Evolutionary conservation across 2,329 filamentous ascomycete species (phyloP).

Genomic region (Verticillium klebahnii): DNA sequence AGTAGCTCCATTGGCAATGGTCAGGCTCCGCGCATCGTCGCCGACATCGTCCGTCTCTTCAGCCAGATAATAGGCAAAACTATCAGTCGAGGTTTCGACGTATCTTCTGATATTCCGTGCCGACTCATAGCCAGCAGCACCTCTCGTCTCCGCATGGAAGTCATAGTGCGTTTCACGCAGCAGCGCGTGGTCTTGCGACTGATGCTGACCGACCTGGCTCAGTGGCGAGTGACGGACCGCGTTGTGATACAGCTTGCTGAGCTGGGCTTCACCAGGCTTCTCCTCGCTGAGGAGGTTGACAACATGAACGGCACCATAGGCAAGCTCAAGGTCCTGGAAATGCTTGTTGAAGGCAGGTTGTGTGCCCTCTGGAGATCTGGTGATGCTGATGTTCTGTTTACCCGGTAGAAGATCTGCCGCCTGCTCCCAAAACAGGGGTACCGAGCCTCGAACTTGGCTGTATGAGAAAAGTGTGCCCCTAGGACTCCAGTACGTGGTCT

Average conservation of each 20-base stretch:
- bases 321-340: slow-evolving; percentile 78
- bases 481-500: slow-evolving; percentile 86
- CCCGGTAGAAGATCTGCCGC: slow-evolving; percentile 80
- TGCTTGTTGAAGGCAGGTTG: slow-evolving; percentile 95
- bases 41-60: slow-evolving; percentile 60
- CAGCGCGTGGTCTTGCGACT: slow-evolving; percentile 65
- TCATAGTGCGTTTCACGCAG: slow-evolving; percentile 85
- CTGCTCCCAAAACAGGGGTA: slow-evolving; percentile 98
- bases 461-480: slow-evolving; percentile 83
- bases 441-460: slow-evolving; percentile 84
- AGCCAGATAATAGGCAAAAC: slow-evolving; percentile 88
- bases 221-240: slow-evolving; percentile 73
- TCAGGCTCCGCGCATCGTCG: slow-evolving; percentile 27
- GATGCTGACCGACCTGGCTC: slow-evolving; percentile 52
- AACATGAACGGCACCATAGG: slow-evolving; percentile 87
- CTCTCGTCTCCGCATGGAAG: slow-evolving; percentile 91
- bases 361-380: slow-evolving; percentile 81
- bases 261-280: slow-evolving; percentile 79
- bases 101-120: slow-evolving; percentile 78
- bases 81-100: slow-evolving; percentile 74
- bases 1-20: slow-evolving; percentile 25
- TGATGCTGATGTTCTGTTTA: slow-evolving; percentile 91
- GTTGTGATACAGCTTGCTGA: slow-evolving; percentile 73
- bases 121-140: slow-evolving; percentile 81
- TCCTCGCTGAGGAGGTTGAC: slow-evolving; percentile 90